A percentile compares a stretch with the other conserved stretches of the same genome.
These are phyloP conservation scores for Trametes villosa DNA, from an alignment of 768 basidiomycete species.

Conservation along the genomic window DNA sequence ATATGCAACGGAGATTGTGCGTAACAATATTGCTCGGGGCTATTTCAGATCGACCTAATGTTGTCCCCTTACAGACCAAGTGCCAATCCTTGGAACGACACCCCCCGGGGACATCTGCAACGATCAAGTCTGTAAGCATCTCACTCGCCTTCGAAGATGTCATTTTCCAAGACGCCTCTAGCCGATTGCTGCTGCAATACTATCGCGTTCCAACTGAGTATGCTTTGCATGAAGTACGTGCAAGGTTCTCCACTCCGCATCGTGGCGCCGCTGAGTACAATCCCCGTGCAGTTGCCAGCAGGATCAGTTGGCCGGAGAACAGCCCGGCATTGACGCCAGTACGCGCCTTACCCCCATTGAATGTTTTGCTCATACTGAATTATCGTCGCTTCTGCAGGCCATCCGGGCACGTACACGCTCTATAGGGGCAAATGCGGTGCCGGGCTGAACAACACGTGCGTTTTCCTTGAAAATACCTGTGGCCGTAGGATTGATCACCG, in stretches of 20 bases:
- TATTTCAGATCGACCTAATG: too few relatives aligned
- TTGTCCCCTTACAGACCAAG: neutral
- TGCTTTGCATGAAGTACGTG: constrained; percentile 18
- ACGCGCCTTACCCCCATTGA: neutral
- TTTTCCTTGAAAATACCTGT: neutral
- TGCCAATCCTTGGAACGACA: neutral
- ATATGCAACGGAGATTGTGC: constrained; percentile 27
- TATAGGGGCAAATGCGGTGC: constrained; percentile 15
- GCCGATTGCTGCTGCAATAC: constrained; percentile 17
- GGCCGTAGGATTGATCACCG: too few relatives aligned
- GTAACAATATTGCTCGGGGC: neutral
- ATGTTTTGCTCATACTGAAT: too few relatives aligned
- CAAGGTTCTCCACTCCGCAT: too few relatives aligned
- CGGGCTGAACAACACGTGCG: constrained; percentile 19
- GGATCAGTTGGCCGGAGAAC: neutral
- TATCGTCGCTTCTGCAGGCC: neutral
- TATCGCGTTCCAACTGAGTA: constrained; percentile 10
- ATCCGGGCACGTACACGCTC: neutral
- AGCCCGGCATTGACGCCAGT: constrained; percentile 13
- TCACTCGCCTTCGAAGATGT: neutral
- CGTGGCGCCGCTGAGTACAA: neutral
- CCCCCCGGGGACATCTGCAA: constrained; percentile 9
- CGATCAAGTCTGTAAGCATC: constrained; percentile 13
- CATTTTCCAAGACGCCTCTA: neutral
- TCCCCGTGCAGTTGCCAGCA: constrained; percentile 11